A percentile compares a stretch with the other conserved stretches of the same genome.
Conservation (phyloP, 2,329 filamentous ascomycete species). For the Verticillium zaregamsianum region DNA sequence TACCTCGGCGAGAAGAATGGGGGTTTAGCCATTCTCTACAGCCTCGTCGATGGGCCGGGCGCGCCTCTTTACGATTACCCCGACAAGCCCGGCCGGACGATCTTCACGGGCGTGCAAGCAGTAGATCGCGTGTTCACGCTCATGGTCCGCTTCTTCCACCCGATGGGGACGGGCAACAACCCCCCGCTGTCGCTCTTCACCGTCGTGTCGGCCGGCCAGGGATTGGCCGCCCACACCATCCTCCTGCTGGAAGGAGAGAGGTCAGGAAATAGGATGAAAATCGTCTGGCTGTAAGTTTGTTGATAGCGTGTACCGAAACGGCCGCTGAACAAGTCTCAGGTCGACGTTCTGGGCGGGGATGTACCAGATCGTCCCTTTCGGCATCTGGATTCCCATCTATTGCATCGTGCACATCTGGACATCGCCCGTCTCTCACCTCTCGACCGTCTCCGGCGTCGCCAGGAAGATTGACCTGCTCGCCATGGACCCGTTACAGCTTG, state of each 20-base stretch:
- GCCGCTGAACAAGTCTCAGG: constrained; percentile 2
- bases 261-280: constrained; percentile 13
- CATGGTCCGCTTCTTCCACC: constrained; percentile 14
- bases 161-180: constrained; percentile 9
- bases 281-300: constrained; percentile 14
- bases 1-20: background rate
- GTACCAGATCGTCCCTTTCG: constrained; percentile 17
- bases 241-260: constrained; percentile 16
- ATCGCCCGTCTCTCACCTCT: constrained; percentile 12
- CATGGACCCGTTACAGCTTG: constrained; percentile 9
- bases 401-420: constrained; percentile 16
- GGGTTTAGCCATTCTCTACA: background rate
- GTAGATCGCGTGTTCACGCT: constrained; percentile 14
- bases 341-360: constrained; percentile 15
- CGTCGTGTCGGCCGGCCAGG: constrained; percentile 16
- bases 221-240: constrained; percentile 14
- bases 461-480: constrained; percentile 7
- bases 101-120: constrained; percentile 13
- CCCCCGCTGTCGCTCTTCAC: constrained; percentile 13
- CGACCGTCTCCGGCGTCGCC: background rate
- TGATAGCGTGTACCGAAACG: no score
- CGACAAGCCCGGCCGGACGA: background rate
- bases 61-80: background rate
- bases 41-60: background rate
- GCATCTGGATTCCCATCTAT: constrained; percentile 17